phyloP scores from a whole-genome alignment of 2,329 filamentous ascomycete genomes.

The Ceratocystis huliohia region DNA sequence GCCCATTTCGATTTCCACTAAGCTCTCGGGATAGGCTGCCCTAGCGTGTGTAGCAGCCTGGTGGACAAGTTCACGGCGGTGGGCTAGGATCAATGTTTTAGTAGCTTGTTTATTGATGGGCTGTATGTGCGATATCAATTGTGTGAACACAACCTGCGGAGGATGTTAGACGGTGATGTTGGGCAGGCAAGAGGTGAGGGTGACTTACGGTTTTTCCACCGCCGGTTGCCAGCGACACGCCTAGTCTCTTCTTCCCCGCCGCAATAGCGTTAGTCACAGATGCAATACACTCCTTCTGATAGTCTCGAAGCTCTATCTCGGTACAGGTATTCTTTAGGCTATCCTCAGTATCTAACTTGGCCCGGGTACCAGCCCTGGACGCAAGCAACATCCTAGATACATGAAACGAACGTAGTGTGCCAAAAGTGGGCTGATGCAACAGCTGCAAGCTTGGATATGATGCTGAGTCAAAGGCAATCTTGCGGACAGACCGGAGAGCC shows the following conservation, averaged over 20 bases:
- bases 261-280: conserved; percentile 59
- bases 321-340: neutral
- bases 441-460: neutral
- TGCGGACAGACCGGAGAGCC: neutral
- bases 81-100: conserved; percentile 81
- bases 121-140: conserved; percentile 68
- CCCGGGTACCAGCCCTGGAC: neutral
- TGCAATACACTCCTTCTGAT: conserved; percentile 85
- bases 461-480: neutral
- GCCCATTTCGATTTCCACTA: conserved; percentile 86
- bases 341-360: neutral
- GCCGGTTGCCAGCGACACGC: conserved; percentile 76
- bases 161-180: neutral
- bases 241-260: conserved; percentile 63
- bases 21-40: conserved; percentile 65
- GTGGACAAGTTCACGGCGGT: conserved; percentile 84
- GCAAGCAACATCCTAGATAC: neutral
- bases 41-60: conserved; percentile 81
- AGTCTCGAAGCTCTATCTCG: conserved; percentile 56
- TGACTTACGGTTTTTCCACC: conserved; percentile 68
- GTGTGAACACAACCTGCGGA: conserved; percentile 78
- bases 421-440: neutral
- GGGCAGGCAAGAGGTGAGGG: neutral
- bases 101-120: conserved; percentile 44
- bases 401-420: neutral